Percentiles rank a stretch among this genome's conserved stretches.
These are phyloP conservation scores for Yarrowia deformans DNA, from an alignment of 805 yeast species.

Conservation along the genomic window DNA sequence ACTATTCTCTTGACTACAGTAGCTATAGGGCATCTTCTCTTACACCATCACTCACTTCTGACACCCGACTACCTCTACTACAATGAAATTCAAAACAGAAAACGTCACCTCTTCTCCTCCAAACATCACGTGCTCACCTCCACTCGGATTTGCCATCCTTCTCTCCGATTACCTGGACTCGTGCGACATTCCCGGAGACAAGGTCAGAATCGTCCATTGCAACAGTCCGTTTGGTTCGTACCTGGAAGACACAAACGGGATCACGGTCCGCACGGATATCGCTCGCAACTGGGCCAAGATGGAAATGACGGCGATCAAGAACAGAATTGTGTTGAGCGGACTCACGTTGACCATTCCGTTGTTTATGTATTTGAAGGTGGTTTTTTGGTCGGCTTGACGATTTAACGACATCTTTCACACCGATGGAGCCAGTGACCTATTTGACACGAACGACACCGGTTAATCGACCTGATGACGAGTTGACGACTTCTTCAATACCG, in stretches of 20 bases:
- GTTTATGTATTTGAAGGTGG: conserved; percentile 24
- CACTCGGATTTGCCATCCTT: conserved; percentile 2
- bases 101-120: no score
- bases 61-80: no score
- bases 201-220: neutral
- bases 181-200: neutral
- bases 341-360: conserved; percentile 17
- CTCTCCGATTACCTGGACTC: conserved; percentile 5
- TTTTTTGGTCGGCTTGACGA: conserved; percentile 14
- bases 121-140: no score
- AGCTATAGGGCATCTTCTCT: no score
- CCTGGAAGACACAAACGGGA: conserved; percentile 12
- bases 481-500: no score
- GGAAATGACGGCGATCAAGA: conserved; percentile 33
- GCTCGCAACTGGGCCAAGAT: conserved; percentile 36
- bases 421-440: no score
- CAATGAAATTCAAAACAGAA: no score
- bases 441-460: no score
- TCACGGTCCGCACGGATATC: conserved; percentile 23
- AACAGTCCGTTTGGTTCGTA: conserved; percentile 27
- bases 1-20: no score
- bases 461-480: no score
- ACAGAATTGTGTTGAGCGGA: conserved; percentile 10
- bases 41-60: no score
- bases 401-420: no score